Conservation (phyloP, 1,284 basidiomycete species). For the Apiotrichum veenhuisii region DNA sequence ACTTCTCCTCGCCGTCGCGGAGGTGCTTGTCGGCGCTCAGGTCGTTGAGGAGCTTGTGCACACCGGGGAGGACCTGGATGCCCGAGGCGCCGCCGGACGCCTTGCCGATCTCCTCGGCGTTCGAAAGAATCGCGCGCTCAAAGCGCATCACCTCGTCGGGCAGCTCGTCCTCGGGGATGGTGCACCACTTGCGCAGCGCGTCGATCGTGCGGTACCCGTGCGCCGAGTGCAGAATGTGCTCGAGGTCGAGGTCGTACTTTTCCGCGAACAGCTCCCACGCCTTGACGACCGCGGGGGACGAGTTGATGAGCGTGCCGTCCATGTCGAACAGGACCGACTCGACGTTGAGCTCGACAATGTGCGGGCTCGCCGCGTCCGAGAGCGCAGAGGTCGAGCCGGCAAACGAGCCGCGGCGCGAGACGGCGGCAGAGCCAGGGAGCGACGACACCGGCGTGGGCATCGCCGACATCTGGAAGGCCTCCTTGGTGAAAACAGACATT, state of each 20-base stretch:
- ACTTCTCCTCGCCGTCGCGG: conserved; percentile 44
- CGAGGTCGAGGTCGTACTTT: conserved; percentile 45
- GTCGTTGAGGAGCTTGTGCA: conserved; percentile 40
- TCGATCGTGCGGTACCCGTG: conserved; percentile 49
- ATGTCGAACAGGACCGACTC: conserved; percentile 49
- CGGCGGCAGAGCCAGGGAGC: conserved; percentile 28
- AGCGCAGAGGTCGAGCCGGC: conserved; percentile 70
- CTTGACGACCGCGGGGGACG: conserved; percentile 46
- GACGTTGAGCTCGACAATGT: conserved; percentile 50
- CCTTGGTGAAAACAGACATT: conserved; percentile 51
- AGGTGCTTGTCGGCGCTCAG: conserved; percentile 34
- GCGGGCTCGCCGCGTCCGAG: conserved; percentile 54
- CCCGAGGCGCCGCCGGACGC: conserved; percentile 39
- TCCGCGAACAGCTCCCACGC: conserved; percentile 48
- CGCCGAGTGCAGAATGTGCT: conserved; percentile 45
- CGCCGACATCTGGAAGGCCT: conserved; percentile 50
- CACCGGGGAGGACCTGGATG: conserved; percentile 49
- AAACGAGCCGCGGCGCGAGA: conserved; percentile 38
- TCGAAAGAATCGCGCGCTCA: conserved; percentile 47
- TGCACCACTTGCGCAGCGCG: conserved; percentile 49
- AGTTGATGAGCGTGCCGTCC: conserved; percentile 49
- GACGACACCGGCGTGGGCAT: conserved; percentile 38
- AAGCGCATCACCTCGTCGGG: conserved; percentile 47
- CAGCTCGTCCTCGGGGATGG: conserved; percentile 43
- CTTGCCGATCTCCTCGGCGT: conserved; percentile 42